Evolutionary conservation across 202 grass and related monocot genomes (phyloP), one percentile per base, ranked within the genome.

Genomic region (Eragrostis tef): DNA sequence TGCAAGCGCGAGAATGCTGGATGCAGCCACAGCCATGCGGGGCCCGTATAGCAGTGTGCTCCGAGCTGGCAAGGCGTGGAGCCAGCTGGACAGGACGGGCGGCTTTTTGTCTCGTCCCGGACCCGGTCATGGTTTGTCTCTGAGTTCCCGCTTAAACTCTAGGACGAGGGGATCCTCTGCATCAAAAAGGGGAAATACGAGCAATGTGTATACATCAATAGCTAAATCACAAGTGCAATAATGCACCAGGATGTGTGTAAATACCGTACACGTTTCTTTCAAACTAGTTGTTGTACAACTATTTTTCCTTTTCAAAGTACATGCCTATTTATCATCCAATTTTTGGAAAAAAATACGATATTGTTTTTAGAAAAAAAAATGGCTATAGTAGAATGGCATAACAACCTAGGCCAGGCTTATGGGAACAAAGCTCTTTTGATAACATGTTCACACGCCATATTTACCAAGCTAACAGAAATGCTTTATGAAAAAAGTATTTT

Each of bases 61-160:
- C 78, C 26, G 78, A 89, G 73, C 78, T 82, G 83, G 78, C 67
- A 60, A 0, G 57, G 43, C 11, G 59, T 82, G 83, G 83, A 67
- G 72, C 83, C 79, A 89, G 83, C 79, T 71, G 21, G 16, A 72
- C 75, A 44, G 5, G 15, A 9, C 17, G 14, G 61, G 64, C 25
- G 25, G 57, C 58, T 73, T 85, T 86, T 89, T 78, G 82, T 81
- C 77, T 24, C 71, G 49, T 81, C 75, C 46, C n/a, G n/a, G n/a
- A n/a, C n/a, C n/a, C 20, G 48, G 61, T 48, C 1, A 10, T 52
- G 19, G 8, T 21, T 24, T 67, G 62, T 61, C 76, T 73, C 4
- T 63, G 59, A 0, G 46, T 73, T 80, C 83, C 76, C 83, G 75
- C 76, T 76, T 42, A 20, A 44, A 64, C 63, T 19, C 42, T 42